Conservation (phyloP, 2,329 filamentous ascomycete genomes). For the Ceratocystis albifundus region DNA sequence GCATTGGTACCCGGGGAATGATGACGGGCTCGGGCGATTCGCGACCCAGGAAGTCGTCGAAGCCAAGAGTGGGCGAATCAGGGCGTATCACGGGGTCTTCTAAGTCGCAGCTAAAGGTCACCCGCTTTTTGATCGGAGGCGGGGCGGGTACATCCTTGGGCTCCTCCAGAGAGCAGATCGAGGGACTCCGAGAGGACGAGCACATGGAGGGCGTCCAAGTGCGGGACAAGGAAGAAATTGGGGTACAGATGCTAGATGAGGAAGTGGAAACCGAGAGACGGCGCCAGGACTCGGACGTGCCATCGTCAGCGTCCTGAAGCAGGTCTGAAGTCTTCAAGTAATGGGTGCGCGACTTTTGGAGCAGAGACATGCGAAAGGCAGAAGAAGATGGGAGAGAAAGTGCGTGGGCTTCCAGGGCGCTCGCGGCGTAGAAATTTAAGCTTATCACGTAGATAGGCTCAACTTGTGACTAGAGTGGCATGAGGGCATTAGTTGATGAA, state of each 20-base stretch:
- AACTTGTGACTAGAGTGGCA: slow-evolving; percentile 29
- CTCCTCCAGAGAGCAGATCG: slow-evolving; percentile 33
- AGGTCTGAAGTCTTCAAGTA: slow-evolving; percentile 41
- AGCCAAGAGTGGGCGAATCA: slow-evolving; percentile 49
- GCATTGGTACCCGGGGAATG: slow-evolving; percentile 20
- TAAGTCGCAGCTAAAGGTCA: slow-evolving; percentile 31
- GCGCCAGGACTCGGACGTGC: slow-evolving; percentile 32
- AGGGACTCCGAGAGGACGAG: slow-evolving; percentile 41
- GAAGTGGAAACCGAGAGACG: slow-evolving; percentile 31
- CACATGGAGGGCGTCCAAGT: slow-evolving; percentile 35
- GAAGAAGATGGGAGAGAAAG: slow-evolving; percentile 38
- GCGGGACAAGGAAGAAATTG: slow-evolving; percentile 37
- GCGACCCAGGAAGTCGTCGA: slow-evolving; percentile 34
- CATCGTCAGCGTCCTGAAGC: slow-evolving; percentile 38
- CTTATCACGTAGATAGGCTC: slow-evolving; percentile 47
- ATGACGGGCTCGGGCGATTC: slow-evolving; percentile 23
- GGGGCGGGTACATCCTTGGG: slow-evolving; percentile 19
- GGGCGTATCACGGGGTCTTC: slow-evolving; percentile 43
- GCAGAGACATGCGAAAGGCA: slow-evolving; percentile 37
- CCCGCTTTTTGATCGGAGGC: slow-evolving; percentile 31
- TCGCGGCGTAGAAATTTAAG: slow-evolving; percentile 50
- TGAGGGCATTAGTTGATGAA: slow-evolving; percentile 22
- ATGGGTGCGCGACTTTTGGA: slow-evolving; percentile 42
- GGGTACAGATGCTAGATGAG: slow-evolving; percentile 36
- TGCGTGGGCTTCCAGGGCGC: slow-evolving; percentile 47